Evolutionary conservation across 352 stramenopile species (phyloP), one percentile per base, ranked within the genome.

Genomic region (Peronospora belbahrii): DNA sequence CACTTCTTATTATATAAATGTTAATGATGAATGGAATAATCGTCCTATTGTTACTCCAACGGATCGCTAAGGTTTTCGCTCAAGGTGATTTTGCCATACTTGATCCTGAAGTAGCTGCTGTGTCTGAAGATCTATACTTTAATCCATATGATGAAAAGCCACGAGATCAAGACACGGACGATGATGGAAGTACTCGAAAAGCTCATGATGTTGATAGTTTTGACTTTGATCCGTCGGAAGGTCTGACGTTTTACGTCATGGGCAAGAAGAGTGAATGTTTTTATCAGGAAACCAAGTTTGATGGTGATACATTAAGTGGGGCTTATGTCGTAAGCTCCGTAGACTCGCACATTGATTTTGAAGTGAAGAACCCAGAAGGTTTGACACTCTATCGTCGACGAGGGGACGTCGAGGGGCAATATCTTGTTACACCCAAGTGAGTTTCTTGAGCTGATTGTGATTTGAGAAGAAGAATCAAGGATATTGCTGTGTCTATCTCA

Each of bases 161-260:
- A 31, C 53, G 59, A 6, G 51, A 25, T 10, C 48, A 65, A 13
- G 58, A 31, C 7, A 52, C 46, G 8, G 51, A 62, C 27, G 37
- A 42, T 19, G 50, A 59, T n/a, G n/a, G n/a, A 10, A 72, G 83
- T 24, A 51, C 74, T 27, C 59, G 59, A 1, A 69, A 67, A 37
- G 48, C 57, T 28, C 69, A 65, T 43, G 57, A 68, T 2, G 60
- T 87, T 9, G 73, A 84, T 47, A 57, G 54, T 11, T 90, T 88
- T 36, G 79, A 90, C 58, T 90, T 90, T 44, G 79, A 90, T 38
- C 79, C 79, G 47, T 88, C 75, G 47, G 75, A 90, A 42, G 79
- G 79, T 1, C 52, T 90, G 36, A 88, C 75, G 17, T 90, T 90
- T 64, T 83, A 66, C 48, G 74, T 90, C 38, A 61, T 49, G 9